A percentile compares a stretch with the other conserved stretches of the same genome.
These are phyloP conservation scores for Cladosporium sp. DNA, from an alignment of 2,329 filamentous ascomycete genomes.

Conservation along the genomic window DNA sequence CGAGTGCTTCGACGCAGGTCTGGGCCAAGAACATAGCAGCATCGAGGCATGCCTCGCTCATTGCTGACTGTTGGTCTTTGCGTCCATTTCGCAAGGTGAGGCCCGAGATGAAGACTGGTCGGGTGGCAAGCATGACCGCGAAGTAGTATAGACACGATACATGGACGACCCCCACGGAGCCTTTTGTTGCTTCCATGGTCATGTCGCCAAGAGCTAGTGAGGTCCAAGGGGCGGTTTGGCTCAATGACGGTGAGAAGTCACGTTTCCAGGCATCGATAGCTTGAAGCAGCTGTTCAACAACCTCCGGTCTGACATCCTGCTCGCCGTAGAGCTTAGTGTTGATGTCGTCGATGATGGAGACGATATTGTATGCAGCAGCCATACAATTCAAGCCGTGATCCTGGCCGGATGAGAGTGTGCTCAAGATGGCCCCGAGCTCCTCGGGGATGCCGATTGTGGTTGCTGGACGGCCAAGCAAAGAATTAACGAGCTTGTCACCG, in stretches of 20 bases:
- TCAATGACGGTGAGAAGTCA: slow-evolving; percentile 1
- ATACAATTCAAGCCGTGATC: slow-evolving; percentile 2
- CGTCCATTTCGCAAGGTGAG: slow-evolving; percentile 28
- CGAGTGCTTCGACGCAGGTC: slow-evolving; percentile 46
- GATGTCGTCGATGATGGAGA: slow-evolving; percentile 11
- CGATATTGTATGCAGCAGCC: slow-evolving; percentile 5
- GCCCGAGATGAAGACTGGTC: slow-evolving; percentile 49
- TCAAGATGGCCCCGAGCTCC: slow-evolving; percentile 9
- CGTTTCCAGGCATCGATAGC: slow-evolving; percentile 14
- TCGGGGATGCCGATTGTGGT: slow-evolving; percentile 16
- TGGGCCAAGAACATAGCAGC: slow-evolving; percentile 51
- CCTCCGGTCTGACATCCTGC: background rate
- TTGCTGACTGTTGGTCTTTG: slow-evolving; percentile 5
- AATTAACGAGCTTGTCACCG: slow-evolving; percentile 7
- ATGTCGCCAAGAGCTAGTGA: background rate
- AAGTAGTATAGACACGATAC: slow-evolving; percentile 55
- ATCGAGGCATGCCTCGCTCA: slow-evolving; percentile 51
- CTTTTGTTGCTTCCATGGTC: background rate
- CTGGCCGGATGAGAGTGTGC: background rate
- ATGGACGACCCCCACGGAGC: slow-evolving; percentile 35
- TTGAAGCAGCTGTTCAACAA: slow-evolving; percentile 5
- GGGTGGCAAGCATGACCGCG: slow-evolving; percentile 51
- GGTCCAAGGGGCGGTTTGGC: background rate
- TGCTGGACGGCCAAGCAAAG: slow-evolving; percentile 19
- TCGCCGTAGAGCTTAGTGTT: slow-evolving; percentile 7